Evolutionary conservation across 23 red algal species (phyloP), one percentile per base, ranked within the genome.

Genomic region (Gracilariopsis chorda): DNA sequence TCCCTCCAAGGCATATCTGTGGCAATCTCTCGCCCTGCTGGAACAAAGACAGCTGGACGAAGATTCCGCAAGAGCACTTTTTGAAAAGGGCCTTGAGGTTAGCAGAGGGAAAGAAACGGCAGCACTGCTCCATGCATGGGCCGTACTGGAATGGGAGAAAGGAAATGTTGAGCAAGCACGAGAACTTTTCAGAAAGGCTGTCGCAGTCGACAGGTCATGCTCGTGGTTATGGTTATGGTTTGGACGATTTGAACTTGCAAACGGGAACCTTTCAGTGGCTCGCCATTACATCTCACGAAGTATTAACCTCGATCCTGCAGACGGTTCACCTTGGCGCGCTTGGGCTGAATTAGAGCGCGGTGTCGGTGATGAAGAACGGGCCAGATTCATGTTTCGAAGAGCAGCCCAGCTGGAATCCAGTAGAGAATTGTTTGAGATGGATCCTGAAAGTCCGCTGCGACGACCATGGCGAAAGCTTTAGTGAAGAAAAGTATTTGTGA

Each of bases 211-310:
- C 45, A 70, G 51, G 37, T 48, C 39, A 37, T 88, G 78, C 28
- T 84, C 83, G 25, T 98, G 96, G 96, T 27, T 98, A 25, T 98
- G 92, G 92, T 63, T 93, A 16, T 97, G 88, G 89, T 93, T 93
- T 72, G 92, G 80, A 30, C 60, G 82, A 32, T 94, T 94, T 48
- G 91, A 94, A 62, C 47, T 62, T 32, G 80, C 81, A 29, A 64
- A 86, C 48, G 68, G 81, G 41, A 78, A 78, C 29, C 29, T 86
- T 42, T 84, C 78, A 35, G 35, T 80, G 11, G 94, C 94, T 48
- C 81, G 87, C 20, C 95, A 98, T 56, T 98, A 94, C 83, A 94
- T 94, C 40, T 75, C 91, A n/a, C 87, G 95, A 27, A 93, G 91
- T 61, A 90, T 94, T 62, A 98, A 98, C 71, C 86, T 93, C 16